Percentiles rank a stretch among this genome's conserved stretches.
These are phyloP conservation scores for Bromus sterilis DNA, from an alignment of 176 grass and related monocot genomes.

Conservation along the genomic window DNA sequence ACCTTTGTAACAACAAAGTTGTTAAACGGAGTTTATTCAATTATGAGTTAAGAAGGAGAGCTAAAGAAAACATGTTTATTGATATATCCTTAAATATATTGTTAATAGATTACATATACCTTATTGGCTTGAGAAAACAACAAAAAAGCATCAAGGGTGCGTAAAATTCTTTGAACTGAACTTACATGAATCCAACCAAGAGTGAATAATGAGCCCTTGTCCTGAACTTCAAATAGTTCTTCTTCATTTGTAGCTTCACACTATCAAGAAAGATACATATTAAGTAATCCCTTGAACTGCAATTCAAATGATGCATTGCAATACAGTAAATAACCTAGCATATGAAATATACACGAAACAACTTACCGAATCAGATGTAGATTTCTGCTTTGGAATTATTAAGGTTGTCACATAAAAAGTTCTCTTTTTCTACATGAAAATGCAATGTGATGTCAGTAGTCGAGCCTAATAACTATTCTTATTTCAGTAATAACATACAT, in stretches of 20 bases:
- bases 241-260: constrained; percentile 99
- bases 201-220: constrained; percentile 84
- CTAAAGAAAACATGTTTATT: neutral
- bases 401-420: constrained; percentile 84
- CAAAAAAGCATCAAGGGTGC: neutral
- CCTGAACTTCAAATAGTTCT: constrained; percentile 99
- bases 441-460: constrained; percentile 24
- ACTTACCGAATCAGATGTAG: constrained; percentile 88
- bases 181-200: constrained; percentile 99
- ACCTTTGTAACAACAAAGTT: neutral
- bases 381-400: constrained; percentile 99
- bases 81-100: neutral
- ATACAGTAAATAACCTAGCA: neutral
- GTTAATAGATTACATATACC: neutral
- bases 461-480: constrained; percentile 4
- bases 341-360: neutral
- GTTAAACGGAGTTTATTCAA: neutral
- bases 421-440: constrained; percentile 89
- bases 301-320: neutral
- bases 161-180: constrained; percentile 20
- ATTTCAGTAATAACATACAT: constrained; percentile 23
- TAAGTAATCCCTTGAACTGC: neutral
- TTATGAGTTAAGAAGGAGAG: neutral
- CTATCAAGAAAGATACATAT: constrained; percentile 35
- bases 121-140: constrained; percentile 23